A percentile compares a stretch with the other conserved stretches of the same genome.
Conservation (phyloP, 2,329 filamentous ascomycete species). For the Fusarium sacchari region DNA sequence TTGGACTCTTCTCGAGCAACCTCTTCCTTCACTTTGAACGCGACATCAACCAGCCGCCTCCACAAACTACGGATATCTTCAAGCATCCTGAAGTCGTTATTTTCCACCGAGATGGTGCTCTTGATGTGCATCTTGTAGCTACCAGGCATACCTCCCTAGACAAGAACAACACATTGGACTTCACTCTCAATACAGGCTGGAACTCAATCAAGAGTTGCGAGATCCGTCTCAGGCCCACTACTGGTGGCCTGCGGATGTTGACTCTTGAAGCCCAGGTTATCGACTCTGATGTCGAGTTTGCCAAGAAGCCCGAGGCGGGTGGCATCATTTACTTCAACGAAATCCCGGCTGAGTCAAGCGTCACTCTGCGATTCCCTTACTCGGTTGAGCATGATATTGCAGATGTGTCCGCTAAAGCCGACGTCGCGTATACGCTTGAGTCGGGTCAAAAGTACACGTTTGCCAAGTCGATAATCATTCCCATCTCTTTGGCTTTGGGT, state of each 20-base stretch:
- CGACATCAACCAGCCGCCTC: conserved; percentile 58
- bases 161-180: conserved; percentile 78
- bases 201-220: conserved; percentile 72
- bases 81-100: conserved; percentile 72
- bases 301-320: conserved; percentile 63
- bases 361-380: conserved; percentile 79
- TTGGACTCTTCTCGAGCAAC: conserved; percentile 72
- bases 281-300: conserved; percentile 53
- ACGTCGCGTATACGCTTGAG: conserved; percentile 77
- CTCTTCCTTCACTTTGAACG: conserved; percentile 74
- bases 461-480: conserved; percentile 67
- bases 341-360: conserved; percentile 55
- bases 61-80: conserved; percentile 62
- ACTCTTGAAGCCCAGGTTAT: conserved; percentile 67
- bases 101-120: conserved; percentile 74
- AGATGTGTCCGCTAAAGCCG: conserved; percentile 78
- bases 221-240: conserved; percentile 70
- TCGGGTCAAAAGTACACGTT: conserved; percentile 59
- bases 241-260: conserved; percentile 71
- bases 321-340: conserved; percentile 63
- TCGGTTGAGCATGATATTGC: conserved; percentile 81
- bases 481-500: conserved; percentile 82
- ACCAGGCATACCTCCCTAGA: conserved; percentile 82
- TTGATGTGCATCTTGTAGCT: conserved; percentile 74
- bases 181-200: conserved; percentile 78